These are phyloP conservation scores for Gynochthodes officinalis DNA, from an alignment of 257 asterid genomes.

Conservation along the genomic window DNA sequence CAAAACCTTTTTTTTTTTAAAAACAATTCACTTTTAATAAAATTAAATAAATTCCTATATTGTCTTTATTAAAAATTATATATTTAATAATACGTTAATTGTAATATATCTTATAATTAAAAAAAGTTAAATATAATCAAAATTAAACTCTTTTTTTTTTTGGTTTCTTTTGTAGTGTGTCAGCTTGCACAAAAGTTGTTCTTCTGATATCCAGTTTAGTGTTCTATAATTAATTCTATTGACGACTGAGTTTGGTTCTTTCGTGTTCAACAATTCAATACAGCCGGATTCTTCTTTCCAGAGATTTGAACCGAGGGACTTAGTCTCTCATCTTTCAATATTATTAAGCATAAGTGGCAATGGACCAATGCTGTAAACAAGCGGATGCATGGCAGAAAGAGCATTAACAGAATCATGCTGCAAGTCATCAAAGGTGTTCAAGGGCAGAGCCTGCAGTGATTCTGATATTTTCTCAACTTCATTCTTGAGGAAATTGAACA, in stretches of 20 bases:
- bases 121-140: too few species aligned
- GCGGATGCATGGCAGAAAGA: slow-evolving; percentile 28
- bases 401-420: slow-evolving; percentile 30
- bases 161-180: too few species aligned
- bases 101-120: too few species aligned
- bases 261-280: slow-evolving; percentile 36
- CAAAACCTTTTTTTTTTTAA: too few species aligned
- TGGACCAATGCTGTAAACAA: slow-evolving; percentile 37
- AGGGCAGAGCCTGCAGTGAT: slow-evolving; percentile 31
- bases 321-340: slow-evolving; percentile 16
- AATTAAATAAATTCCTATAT: too few species aligned
- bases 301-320: slow-evolving; percentile 26
- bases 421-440: slow-evolving; percentile 48
- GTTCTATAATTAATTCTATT: too few species aligned
- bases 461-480: slow-evolving; percentile 23
- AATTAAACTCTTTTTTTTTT: too few species aligned
- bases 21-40: too few species aligned
- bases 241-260: slow-evolving; percentile 34
- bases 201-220: too few species aligned
- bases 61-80: too few species aligned
- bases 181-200: too few species aligned
- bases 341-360: slow-evolving; percentile 34
- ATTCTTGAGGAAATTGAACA: slow-evolving; percentile 32
- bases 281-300: slow-evolving; percentile 44
- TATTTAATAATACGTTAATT: too few species aligned